These are phyloP conservation scores for Fistulina hepatica DNA, from an alignment of 1,284 basidiomycete genomes.

Conservation along the genomic window DNA sequence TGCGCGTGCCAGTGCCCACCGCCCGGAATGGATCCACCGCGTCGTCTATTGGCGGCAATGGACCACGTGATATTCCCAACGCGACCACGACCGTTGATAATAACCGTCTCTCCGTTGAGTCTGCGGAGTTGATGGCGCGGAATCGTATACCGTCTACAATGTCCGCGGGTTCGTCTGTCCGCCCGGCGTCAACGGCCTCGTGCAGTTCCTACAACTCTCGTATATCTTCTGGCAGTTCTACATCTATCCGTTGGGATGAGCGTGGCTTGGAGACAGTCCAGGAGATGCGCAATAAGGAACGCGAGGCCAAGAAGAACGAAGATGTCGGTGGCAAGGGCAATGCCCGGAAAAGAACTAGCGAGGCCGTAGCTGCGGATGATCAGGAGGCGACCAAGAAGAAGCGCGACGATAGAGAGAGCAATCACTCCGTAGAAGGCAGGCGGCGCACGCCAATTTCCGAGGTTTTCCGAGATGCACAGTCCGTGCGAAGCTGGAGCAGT, in stretches of 20 bases:
- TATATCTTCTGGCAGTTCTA: conserved; percentile 35
- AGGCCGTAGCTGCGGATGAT: conserved; percentile 21
- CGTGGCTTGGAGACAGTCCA: conserved; percentile 42
- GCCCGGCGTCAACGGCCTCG: conserved; percentile 47
- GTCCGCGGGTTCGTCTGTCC: conserved; percentile 43
- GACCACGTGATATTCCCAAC: conserved; percentile 7
- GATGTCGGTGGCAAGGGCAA: conserved; percentile 22
- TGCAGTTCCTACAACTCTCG: conserved; percentile 37
- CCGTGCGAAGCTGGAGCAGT: conserved; percentile 9
- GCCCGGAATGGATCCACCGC: conserved; percentile 33
- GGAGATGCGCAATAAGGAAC: conserved; percentile 38
- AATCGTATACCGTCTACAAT: conserved; percentile 30
- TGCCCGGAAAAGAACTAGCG: conserved; percentile 19
- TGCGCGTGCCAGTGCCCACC: conserved; percentile 33
- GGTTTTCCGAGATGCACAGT: conserved; percentile 34
- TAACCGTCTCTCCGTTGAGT: conserved; percentile 37
- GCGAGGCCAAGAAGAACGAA: conserved; percentile 24
- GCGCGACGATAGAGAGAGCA: conserved; percentile 13
- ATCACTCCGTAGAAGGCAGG: conserved; percentile 30
- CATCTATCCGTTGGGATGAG: conserved; percentile 57
- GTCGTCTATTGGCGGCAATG: conserved; percentile 24
- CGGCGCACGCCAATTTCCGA: conserved; percentile 36
- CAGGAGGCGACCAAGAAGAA: conserved; percentile 19
- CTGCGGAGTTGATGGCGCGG: conserved; percentile 21
- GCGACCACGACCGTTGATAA: conserved; percentile 12